Percentiles rank a stretch among this genome's conserved stretches.
Evolutionary conservation across 1,284 basidiomycete genomes (phyloP).

Genomic region (Apiotrichum sp.): DNA sequence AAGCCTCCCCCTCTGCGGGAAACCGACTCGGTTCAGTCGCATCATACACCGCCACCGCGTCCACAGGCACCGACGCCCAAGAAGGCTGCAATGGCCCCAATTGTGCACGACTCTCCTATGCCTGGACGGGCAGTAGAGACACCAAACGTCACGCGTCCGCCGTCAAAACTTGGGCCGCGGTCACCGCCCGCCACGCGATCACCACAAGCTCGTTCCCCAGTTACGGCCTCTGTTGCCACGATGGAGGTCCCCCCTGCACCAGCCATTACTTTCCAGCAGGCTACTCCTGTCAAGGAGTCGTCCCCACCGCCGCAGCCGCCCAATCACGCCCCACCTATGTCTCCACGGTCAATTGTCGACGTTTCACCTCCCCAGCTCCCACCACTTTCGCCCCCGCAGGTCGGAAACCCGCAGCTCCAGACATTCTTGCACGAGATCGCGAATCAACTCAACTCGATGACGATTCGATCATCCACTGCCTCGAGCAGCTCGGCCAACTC

Average conservation of each 20-base stretch:
- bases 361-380: constrained; percentile 22
- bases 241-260: constrained; percentile 29
- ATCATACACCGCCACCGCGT: constrained; percentile 25
- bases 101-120: constrained; percentile 15
- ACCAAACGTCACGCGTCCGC: constrained; percentile 12
- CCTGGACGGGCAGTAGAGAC: not conserved
- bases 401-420: constrained; percentile 52
- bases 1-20: constrained; percentile 33
- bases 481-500: constrained; percentile 44
- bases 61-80: constrained; percentile 46
- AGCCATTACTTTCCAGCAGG: constrained; percentile 47
- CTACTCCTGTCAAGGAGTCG: constrained; percentile 46
- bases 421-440: constrained; percentile 56
- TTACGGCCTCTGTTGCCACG: constrained; percentile 12
- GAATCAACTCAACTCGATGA: constrained; percentile 54
- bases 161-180: constrained; percentile 24
- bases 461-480: constrained; percentile 46
- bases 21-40: constrained; percentile 36
- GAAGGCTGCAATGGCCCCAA: constrained; percentile 33
- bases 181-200: constrained; percentile 30
- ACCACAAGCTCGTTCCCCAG: constrained; percentile 13
- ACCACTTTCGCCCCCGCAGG: constrained; percentile 45
- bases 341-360: not conserved
- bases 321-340: not conserved
- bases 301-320: constrained; percentile 8